Percentiles rank a stretch among this genome's conserved stretches.
Evolutionary conservation across 495 filamentous ascomycete species (phyloP).

Genomic region (Apiosordaria backusii): DNA sequence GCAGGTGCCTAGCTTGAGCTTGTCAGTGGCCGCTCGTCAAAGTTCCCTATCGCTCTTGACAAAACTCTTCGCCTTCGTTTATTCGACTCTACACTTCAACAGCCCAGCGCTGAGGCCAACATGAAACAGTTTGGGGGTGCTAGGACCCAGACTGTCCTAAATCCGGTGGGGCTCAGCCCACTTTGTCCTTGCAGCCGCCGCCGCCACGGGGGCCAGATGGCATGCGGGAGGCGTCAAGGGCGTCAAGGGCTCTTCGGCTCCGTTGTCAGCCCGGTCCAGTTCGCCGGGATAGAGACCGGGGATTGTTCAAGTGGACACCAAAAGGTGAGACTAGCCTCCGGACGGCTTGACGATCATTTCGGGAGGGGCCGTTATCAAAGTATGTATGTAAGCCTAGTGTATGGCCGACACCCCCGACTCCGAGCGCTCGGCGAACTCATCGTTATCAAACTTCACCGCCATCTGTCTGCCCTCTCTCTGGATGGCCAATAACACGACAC

Average conservation of each 20-base stretch:
- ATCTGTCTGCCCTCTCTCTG: not conserved
- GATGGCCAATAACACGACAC: not conserved
- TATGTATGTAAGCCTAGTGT: too few species aligned
- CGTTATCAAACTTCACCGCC: not conserved
- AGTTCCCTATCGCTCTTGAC: too few species aligned
- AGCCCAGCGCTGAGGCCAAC: not conserved
- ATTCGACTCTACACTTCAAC: too few species aligned
- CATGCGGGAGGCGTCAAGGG: not conserved
- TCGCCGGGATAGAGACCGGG: not conserved
- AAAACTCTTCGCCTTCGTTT: too few species aligned
- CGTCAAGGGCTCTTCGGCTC: not conserved
- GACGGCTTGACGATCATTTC: not conserved
- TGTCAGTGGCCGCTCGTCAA: too few species aligned
- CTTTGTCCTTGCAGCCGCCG: not conserved
- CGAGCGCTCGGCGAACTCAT: too few species aligned
- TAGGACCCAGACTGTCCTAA: conserved; percentile 9
- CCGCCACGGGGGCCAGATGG: not conserved
- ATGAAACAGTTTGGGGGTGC: not conserved
- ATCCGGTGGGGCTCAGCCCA: conserved; percentile 6
- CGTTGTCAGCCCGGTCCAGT: not conserved
- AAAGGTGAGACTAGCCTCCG: not conserved
- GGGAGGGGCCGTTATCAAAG: not conserved
- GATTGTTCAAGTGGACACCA: not conserved
- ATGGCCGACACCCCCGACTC: too few species aligned
- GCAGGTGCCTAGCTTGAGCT: too few species aligned